These are phyloP conservation scores for Penicillium polonicum DNA, from an alignment of 2,329 filamentous ascomycete species.

Conservation along the genomic window DNA sequence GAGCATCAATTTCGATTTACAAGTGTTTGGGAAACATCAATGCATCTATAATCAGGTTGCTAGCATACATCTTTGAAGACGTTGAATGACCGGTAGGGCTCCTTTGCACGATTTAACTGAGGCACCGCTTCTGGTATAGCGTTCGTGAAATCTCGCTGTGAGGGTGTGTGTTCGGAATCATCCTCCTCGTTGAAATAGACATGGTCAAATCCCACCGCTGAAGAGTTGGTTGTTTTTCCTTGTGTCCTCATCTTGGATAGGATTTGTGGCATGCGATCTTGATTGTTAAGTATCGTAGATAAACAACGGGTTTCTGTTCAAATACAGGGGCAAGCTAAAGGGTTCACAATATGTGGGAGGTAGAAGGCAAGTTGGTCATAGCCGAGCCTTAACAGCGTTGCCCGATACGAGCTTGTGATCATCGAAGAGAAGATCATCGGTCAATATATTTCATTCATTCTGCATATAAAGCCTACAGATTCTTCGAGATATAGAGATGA, in stretches of 20 bases:
- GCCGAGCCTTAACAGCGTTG: not conserved
- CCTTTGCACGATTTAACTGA: not conserved
- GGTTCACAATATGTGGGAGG: not conserved
- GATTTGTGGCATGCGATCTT: not conserved
- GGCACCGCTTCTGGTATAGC: not conserved
- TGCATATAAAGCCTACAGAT: not conserved
- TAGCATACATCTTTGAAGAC: slow-evolving; percentile 7
- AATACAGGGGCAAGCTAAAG: not conserved
- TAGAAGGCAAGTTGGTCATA: not conserved
- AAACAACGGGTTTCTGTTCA: not conserved
- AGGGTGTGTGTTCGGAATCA: not conserved
- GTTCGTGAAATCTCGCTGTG: not conserved
- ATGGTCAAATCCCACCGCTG: not conserved
- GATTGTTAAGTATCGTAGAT: not conserved
- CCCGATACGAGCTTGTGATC: slow-evolving; percentile 5
- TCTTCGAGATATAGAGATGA: not conserved
- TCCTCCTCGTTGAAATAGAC: not conserved
- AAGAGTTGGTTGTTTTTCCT: slow-evolving; percentile 1
- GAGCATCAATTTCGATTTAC: not conserved
- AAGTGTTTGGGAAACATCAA: not conserved
- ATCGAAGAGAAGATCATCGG: not conserved
- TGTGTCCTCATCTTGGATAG: not conserved
- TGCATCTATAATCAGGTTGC: no score
- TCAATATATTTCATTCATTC: not conserved
- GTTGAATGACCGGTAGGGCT: slow-evolving; percentile 7